phyloP scores from a whole-genome alignment of 768 basidiomycete species.

The Phlebiopsis gigantea region DNA sequence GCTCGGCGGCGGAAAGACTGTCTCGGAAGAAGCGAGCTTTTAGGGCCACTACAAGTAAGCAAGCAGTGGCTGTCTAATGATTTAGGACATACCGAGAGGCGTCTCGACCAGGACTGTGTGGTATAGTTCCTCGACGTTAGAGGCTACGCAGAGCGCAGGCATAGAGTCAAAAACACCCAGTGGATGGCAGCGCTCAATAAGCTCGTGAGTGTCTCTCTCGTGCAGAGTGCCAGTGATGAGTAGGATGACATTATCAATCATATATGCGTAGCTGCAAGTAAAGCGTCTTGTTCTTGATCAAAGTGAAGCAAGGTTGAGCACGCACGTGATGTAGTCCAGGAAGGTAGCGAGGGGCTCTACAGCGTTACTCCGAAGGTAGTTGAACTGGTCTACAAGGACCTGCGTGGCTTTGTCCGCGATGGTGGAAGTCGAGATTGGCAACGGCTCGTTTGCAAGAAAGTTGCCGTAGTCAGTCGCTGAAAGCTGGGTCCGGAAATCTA shows the following conservation, averaged over 20 bases:
- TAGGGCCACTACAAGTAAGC: too few relatives aligned
- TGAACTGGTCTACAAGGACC: constrained; percentile 95
- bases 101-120: constrained; percentile 97
- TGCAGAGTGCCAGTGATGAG: constrained; percentile 97
- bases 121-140: constrained; percentile 97
- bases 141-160: constrained; percentile 98
- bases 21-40: constrained; percentile 97
- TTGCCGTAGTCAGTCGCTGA: constrained; percentile 97
- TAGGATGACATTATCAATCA: constrained; percentile 99
- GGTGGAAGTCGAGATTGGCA: constrained; percentile 88
- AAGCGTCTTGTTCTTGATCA: too few relatives aligned
- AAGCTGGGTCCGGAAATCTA: constrained; percentile 94
- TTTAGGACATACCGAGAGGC: constrained; percentile 70
- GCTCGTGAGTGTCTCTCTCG: constrained; percentile 95
- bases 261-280: constrained; percentile 80
- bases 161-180: constrained; percentile 98
- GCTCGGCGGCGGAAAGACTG: constrained; percentile 90
- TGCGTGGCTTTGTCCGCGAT: constrained; percentile 97
- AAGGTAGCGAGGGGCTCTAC: constrained; percentile 89
- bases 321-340: constrained; percentile 96
- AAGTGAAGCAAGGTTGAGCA: constrained; percentile 11
- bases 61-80: not conserved
- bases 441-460: constrained; percentile 94
- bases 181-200: constrained; percentile 94
- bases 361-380: constrained; percentile 86